Conservation (phyloP, 768 basidiomycete species). For the Chalciporus piperatus region DNA sequence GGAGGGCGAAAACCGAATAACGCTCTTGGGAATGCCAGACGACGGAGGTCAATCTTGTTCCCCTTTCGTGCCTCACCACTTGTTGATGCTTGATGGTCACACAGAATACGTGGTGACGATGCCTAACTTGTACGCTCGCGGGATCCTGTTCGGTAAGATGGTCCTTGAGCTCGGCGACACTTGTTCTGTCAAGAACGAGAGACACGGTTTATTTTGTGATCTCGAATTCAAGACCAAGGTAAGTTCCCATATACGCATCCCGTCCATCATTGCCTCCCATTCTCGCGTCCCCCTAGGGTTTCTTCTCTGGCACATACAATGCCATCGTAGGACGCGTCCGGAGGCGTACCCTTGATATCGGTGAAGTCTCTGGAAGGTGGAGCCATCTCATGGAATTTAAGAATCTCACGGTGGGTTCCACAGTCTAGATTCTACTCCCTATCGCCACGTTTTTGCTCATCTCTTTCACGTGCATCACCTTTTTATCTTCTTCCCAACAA, state of each 20-base stretch:
- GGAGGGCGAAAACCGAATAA: constrained; percentile 93
- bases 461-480: not conserved
- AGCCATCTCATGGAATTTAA: constrained; percentile 86
- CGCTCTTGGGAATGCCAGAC: constrained; percentile 75
- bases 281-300: constrained; percentile 53
- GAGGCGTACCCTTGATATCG: constrained; percentile 59
- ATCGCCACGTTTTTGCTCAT: not conserved
- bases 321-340: constrained; percentile 80
- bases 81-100: constrained; percentile 2
- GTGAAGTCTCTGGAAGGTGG: constrained; percentile 91
- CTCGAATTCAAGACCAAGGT: constrained; percentile 99
- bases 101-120: constrained; percentile 86
- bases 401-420: constrained; percentile 58
- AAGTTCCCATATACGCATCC: constrained; percentile 4
- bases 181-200: constrained; percentile 81
- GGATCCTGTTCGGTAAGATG: constrained; percentile 91
- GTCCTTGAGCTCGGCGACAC: constrained; percentile 92
- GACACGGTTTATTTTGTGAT: constrained; percentile 70
- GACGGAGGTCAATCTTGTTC: constrained; percentile 71
- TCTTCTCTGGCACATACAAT: constrained; percentile 97
- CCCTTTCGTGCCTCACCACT: not conserved
- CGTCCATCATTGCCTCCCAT: not conserved
- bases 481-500: not conserved
- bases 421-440: too few relatives aligned
- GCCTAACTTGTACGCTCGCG: constrained; percentile 97